Conservation (phyloP, 805 yeast genomes). For the Metschnikowia picachoensis region DNA sequence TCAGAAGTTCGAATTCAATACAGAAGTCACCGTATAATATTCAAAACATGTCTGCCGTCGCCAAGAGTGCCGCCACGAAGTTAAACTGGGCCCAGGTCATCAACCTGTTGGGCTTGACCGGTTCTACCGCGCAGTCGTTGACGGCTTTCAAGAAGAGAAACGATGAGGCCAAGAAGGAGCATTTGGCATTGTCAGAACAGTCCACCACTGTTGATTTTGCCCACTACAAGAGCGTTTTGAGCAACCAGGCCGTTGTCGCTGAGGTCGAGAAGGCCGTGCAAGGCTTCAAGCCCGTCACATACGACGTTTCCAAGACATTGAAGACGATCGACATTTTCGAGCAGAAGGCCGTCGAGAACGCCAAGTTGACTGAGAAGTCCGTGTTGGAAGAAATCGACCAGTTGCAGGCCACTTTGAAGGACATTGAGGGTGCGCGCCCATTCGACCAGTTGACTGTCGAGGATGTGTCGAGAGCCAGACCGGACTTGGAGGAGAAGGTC, state of each 20-base stretch:
- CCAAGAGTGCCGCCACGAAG: conserved; percentile 71
- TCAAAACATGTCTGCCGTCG: conserved; percentile 29
- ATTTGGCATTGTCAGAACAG: conserved; percentile 67
- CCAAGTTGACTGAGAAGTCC: conserved; percentile 85
- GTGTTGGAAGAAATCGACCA: conserved; percentile 83
- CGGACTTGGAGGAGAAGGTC: conserved; percentile 96
- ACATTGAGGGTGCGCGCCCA: conserved; percentile 96
- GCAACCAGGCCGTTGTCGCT: conserved; percentile 74
- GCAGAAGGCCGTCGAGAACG: conserved; percentile 92
- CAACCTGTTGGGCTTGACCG: conserved; percentile 85
- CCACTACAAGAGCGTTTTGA: conserved; percentile 73
- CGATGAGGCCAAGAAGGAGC: conserved; percentile 90
- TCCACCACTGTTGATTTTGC: conserved; percentile 76
- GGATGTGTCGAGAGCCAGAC: conserved; percentile 92
- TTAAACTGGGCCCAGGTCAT: conserved; percentile 94
- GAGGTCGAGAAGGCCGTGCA: conserved; percentile 76
- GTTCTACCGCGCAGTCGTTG: conserved; percentile 83
- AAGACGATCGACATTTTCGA: conserved; percentile 92
- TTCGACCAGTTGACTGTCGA: conserved; percentile 95
- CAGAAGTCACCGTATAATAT: not conserved
- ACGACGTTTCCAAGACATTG: conserved; percentile 84
- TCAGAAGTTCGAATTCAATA: not conserved
- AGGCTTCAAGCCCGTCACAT: conserved; percentile 76
- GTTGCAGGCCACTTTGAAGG: conserved; percentile 81
- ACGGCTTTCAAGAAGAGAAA: conserved; percentile 96